Evolutionary conservation across 129 eudicot genomes (phyloP).

Genomic region (Helianthus annuus): HanXRQr2.0-SUNRISE NC_035438.2:107561957-107562456

Average conservation of each 20-base stretch:
- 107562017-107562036: too few relatives aligned
- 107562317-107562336: slow-evolving; percentile 17
- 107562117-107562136: too few relatives aligned
- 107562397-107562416: slow-evolving; percentile 96
- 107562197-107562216: not conserved
- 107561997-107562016: too few relatives aligned
- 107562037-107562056: too few relatives aligned
- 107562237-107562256: not conserved
- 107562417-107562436: slow-evolving; percentile 97
- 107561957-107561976: too few relatives aligned
- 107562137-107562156: too few relatives aligned
- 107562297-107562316: slow-evolving; percentile 10
- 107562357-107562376: slow-evolving; percentile 93
- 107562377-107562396: slow-evolving; percentile 99
- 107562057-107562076: too few relatives aligned
- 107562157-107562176: not conserved
- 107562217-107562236: not conserved
- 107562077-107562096: too few relatives aligned
- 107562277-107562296: slow-evolving; percentile 4
- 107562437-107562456: slow-evolving; percentile 78
- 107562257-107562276: slow-evolving; percentile 2
- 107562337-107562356: slow-evolving; percentile 90
- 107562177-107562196: not conserved
- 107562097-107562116: too few relatives aligned
- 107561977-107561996: too few relatives aligned